Evolutionary conservation across 495 filamentous ascomycete species (phyloP).

Genomic region (Aspergillus kassunensis): DNA sequence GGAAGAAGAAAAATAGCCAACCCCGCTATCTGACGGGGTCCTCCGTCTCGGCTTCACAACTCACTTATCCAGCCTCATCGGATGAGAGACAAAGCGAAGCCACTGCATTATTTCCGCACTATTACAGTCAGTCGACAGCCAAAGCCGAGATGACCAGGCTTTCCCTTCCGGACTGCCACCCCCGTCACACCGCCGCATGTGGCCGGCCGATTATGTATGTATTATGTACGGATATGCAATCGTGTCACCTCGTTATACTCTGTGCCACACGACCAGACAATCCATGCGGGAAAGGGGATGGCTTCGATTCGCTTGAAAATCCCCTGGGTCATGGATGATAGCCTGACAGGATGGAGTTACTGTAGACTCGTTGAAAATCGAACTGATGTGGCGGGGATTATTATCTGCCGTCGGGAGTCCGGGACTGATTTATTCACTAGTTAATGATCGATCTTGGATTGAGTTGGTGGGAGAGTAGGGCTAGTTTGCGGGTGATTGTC

Average conservation of each 20-base stretch:
- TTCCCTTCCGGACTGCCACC: neutral
- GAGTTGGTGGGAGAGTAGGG: no score
- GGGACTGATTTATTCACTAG: no score
- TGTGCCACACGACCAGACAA: neutral
- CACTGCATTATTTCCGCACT: neutral
- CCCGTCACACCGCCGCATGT: slow-evolving; percentile 2
- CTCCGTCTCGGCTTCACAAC: neutral
- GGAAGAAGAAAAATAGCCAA: no score
- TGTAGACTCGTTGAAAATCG: neutral
- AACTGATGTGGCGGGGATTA: no score
- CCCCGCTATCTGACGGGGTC: neutral
- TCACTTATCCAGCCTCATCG: neutral
- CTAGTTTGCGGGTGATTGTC: no score
- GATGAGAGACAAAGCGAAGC: neutral
- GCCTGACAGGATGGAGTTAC: no score
- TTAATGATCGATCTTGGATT: no score
- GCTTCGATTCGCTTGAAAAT: neutral
- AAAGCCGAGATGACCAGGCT: no score
- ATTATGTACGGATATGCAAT: neutral
- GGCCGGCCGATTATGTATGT: neutral
- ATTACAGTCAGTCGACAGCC: neutral
- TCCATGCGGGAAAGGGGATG: neutral
- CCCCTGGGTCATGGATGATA: neutral
- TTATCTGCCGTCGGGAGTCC: neutral
- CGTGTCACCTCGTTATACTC: neutral